Evolutionary conservation across 805 yeast species (phyloP).

Genomic region (Ogataea glucozyma): DNA sequence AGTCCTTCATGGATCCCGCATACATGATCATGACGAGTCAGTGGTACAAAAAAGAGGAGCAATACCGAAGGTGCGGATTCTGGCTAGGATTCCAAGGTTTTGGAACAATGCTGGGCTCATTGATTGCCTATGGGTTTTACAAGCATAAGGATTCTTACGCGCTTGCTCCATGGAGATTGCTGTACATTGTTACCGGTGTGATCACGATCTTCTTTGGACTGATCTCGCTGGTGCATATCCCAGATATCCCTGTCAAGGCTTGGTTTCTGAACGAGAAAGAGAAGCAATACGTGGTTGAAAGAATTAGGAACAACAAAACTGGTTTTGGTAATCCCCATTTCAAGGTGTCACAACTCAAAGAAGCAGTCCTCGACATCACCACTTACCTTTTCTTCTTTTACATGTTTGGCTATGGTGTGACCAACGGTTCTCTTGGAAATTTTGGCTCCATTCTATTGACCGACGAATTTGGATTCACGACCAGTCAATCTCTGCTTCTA

Average conservation of each 20-base stretch:
- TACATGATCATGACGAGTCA: slow-evolving; percentile 54
- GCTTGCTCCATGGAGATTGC: slow-evolving; percentile 57
- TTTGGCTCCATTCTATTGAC: slow-evolving; percentile 45
- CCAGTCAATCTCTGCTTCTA: slow-evolving; percentile 35
- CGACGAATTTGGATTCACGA: slow-evolving; percentile 30
- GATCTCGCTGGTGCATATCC: slow-evolving; percentile 36
- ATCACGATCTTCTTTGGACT: slow-evolving; percentile 55
- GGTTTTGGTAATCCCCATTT: slow-evolving; percentile 59
- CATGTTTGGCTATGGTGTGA: slow-evolving; percentile 45
- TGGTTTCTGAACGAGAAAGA: slow-evolving; percentile 52
- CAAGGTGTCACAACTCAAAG: slow-evolving; percentile 54
- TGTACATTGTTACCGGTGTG: slow-evolving; percentile 59
- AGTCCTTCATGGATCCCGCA: slow-evolving; percentile 45
- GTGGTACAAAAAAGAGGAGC: slow-evolving; percentile 52
- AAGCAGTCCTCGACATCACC: slow-evolving; percentile 50
- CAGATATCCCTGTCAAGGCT: slow-evolving; percentile 58
- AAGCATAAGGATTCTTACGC: slow-evolving; percentile 40
- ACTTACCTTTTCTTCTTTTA: slow-evolving; percentile 51
- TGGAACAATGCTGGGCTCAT: slow-evolving; percentile 49
- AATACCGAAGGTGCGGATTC: slow-evolving; percentile 37
- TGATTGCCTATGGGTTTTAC: slow-evolving; percentile 48
- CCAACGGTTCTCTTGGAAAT: slow-evolving; percentile 56
- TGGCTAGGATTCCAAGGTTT: slow-evolving; percentile 44
- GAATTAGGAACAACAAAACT: slow-evolving; percentile 58
- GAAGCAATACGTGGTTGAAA: slow-evolving; percentile 48